Conservation (phyloP, 108 stramenopile genomes). For the Seminavis robusta region DNA sequence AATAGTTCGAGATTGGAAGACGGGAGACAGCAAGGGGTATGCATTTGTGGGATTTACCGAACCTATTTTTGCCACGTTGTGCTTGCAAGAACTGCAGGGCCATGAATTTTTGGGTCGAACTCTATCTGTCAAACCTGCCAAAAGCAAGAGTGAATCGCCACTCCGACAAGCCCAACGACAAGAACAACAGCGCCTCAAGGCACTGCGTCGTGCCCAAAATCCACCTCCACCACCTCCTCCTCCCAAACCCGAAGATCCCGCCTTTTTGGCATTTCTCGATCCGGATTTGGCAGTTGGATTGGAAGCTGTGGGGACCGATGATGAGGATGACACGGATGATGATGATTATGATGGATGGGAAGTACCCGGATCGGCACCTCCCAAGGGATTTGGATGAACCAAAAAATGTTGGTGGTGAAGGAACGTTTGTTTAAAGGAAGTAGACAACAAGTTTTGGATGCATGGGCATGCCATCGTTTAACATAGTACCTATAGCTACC, state of each 20-base stretch:
- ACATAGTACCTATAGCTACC: no score
- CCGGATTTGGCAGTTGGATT: conserved; percentile 9
- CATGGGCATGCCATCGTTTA: no score
- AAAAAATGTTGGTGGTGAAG: no score
- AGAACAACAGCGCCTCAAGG: no score
- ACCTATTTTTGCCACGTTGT: conserved; percentile 76
- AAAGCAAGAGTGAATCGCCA: conserved; percentile 48
- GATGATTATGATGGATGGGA: not conserved
- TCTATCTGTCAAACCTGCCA: conserved; percentile 55
- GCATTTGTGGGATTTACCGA: conserved; percentile 79
- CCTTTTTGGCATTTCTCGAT: conserved; percentile 3
- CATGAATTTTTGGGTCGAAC: conserved; percentile 46
- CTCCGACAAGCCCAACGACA: conserved; percentile 81
- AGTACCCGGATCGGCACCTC: no score
- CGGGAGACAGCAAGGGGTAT: conserved; percentile 82
- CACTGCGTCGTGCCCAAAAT: no score
- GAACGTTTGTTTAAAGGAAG: no score
- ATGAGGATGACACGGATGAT: not conserved
- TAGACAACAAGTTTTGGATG: no score
- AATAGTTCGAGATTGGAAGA: conserved; percentile 84
- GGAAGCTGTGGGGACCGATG: conserved; percentile 6
- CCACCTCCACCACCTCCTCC: no score
- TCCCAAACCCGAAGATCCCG: conserved; percentile 7
- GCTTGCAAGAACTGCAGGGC: conserved; percentile 60
- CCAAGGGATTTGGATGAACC: no score